These are phyloP conservation scores for Lanmaoa rubissima DNA, from an alignment of 768 basidiomycete genomes.

Conservation along the genomic window DNA sequence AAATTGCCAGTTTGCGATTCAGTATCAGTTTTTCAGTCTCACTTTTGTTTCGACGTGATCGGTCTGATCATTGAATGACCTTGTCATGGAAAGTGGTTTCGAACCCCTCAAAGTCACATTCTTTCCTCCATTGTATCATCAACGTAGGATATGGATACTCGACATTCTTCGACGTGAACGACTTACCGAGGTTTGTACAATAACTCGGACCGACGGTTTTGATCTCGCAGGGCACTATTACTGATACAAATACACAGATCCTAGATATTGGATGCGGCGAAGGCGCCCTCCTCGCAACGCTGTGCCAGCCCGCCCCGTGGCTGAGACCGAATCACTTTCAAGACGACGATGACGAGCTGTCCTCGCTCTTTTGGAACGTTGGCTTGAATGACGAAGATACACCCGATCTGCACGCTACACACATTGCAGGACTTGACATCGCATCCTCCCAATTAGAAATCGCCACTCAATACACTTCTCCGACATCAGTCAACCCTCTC, in stretches of 20 bases:
- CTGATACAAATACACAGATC: constrained; percentile 43
- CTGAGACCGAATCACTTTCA: constrained; percentile 36
- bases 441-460: constrained; percentile 50
- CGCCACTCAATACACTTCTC: constrained; percentile 49
- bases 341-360: constrained; percentile 20
- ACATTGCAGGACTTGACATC: constrained; percentile 70
- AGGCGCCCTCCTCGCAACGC: constrained; percentile 65
- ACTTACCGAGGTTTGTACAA: constrained; percentile 47
- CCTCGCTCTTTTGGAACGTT: constrained; percentile 22
- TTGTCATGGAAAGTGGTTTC: constrained; percentile 18
- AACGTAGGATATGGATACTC: constrained; percentile 71
- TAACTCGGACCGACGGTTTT: neutral
- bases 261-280: constrained; percentile 86
- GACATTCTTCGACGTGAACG: constrained; percentile 57
- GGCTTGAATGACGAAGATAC: constrained; percentile 38
- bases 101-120: constrained; percentile 52
- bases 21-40: neutral
- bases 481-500: constrained; percentile 33
- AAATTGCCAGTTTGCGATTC: neutral
- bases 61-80: constrained; percentile 1
- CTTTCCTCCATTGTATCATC: constrained; percentile 63
- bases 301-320: constrained; percentile 77
- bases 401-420: constrained; percentile 55
- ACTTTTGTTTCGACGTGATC: neutral
- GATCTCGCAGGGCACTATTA: neutral